A percentile compares a stretch with the other conserved stretches of the same genome.
phyloP scores from a whole-genome alignment of 768 basidiomycete species.

The Tulasnella sp. region DNA sequence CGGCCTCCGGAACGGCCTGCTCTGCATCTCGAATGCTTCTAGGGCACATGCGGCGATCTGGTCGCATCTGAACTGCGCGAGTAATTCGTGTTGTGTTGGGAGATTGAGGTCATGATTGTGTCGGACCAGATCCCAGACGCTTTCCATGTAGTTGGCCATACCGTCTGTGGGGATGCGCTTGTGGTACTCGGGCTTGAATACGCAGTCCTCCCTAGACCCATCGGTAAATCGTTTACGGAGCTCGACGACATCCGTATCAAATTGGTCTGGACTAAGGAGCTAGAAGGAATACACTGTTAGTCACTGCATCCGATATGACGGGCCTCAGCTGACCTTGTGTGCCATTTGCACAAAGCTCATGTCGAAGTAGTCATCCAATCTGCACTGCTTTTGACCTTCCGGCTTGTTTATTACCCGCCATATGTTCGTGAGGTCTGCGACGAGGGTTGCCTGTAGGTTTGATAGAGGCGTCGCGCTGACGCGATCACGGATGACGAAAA shows the following conservation, averaged over 20 bases:
- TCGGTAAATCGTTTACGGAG: slow-evolving; percentile 72
- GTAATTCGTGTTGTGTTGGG: slow-evolving; percentile 92
- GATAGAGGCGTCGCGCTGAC: slow-evolving; percentile 83
- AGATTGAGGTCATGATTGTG: slow-evolving; percentile 94
- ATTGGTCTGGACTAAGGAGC: slow-evolving; percentile 75
- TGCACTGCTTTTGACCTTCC: slow-evolving; percentile 58
- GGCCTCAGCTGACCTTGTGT: slow-evolving; percentile 74
- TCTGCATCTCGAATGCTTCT: slow-evolving; percentile 69
- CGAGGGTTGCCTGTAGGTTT: slow-evolving; percentile 81
- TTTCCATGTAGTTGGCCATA: slow-evolving; percentile 92
- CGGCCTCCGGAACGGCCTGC: slow-evolving; percentile 70
- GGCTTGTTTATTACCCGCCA: slow-evolving; percentile 93
- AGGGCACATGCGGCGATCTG: slow-evolving; percentile 81
- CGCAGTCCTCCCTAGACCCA: slow-evolving; percentile 52
- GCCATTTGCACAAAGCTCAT: slow-evolving; percentile 85
- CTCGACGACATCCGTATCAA: slow-evolving; percentile 63
- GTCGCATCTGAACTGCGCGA: slow-evolving; percentile 98
- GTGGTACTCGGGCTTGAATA: slow-evolving; percentile 91
- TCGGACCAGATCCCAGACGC: slow-evolving; percentile 83
- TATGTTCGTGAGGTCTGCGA: slow-evolving; percentile 76
- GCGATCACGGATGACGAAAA: slow-evolving; percentile 98
- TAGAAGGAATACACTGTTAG: not conserved
- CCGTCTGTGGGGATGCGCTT: slow-evolving; percentile 98
- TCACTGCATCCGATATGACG: not conserved
- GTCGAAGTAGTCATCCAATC: slow-evolving; percentile 89